A percentile compares a stretch with the other conserved stretches of the same genome.
Conservation (phyloP, 495 filamentous ascomycete species). For the Terfezia boudieri region DNA sequence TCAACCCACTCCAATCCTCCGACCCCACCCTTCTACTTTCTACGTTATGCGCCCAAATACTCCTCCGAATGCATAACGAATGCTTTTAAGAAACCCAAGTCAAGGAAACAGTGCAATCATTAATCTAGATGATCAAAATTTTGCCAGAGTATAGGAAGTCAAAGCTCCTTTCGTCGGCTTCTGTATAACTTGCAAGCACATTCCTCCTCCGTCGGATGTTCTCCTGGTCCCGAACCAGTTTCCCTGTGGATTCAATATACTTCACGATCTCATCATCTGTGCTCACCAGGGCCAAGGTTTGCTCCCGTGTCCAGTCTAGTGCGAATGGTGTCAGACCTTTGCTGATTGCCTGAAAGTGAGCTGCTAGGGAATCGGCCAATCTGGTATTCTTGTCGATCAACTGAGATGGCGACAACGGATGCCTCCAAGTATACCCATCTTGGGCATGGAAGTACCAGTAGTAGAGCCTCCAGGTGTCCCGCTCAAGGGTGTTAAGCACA, state of each 20-base stretch:
- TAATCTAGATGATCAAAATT: conserved; percentile 12
- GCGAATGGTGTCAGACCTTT: conserved; percentile 20
- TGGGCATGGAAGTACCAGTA: conserved; percentile 20
- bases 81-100: neutral
- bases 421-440: conserved; percentile 16
- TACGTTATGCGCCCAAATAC: too few species aligned
- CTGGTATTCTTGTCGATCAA: conserved; percentile 17
- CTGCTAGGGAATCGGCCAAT: conserved; percentile 16
- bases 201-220: conserved; percentile 13
- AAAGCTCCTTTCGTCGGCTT: conserved; percentile 15
- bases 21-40: too few species aligned
- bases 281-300: conserved; percentile 13
- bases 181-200: conserved; percentile 13
- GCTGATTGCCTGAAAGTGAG: conserved; percentile 18
- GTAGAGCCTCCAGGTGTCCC: conserved; percentile 19
- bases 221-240: conserved; percentile 13
- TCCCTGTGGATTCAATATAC: conserved; percentile 15
- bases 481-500: conserved; percentile 18
- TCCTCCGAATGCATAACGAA: too few species aligned
- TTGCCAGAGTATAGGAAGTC: conserved; percentile 19
- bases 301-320: conserved; percentile 18
- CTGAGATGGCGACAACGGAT: conserved; percentile 13
- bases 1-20: too few species aligned
- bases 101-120: neutral
- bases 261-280: conserved; percentile 9